Conservation (phyloP, 2,329 filamentous ascomycete genomes). For the Westerdykella sp. region DNA sequence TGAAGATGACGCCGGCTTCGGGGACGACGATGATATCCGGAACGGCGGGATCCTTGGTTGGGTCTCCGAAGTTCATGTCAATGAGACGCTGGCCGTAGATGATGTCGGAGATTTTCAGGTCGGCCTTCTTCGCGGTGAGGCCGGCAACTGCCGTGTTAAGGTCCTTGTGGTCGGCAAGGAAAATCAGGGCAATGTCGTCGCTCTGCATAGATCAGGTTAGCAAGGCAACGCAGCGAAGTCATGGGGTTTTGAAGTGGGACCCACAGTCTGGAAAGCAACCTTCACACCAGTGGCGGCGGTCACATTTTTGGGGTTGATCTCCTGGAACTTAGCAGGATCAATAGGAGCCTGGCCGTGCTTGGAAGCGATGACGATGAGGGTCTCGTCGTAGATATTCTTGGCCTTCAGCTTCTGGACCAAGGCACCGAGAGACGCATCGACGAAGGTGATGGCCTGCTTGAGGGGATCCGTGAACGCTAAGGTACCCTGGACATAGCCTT, state of each 20-base stretch:
- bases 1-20: slow-evolving; percentile 23
- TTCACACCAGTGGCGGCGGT: slow-evolving; percentile 13
- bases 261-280: slow-evolving; percentile 5
- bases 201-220: too few relatives aligned
- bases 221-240: too few relatives aligned
- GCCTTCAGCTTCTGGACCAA: slow-evolving; percentile 18
- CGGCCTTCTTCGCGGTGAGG: slow-evolving; percentile 11
- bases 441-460: slow-evolving; percentile 21
- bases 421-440: slow-evolving; percentile 22
- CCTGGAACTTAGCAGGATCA: slow-evolving; percentile 15
- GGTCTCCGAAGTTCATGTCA: slow-evolving; percentile 23
- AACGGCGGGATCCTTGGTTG: slow-evolving; percentile 19
- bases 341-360: slow-evolving; percentile 28
- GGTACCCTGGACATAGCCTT: slow-evolving; percentile 11
- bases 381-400: slow-evolving; percentile 20
- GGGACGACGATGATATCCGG: slow-evolving; percentile 26
- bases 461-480: slow-evolving; percentile 13
- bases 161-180: slow-evolving; percentile 15
- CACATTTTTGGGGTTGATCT: slow-evolving; percentile 12
- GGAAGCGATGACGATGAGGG: slow-evolving; percentile 20
- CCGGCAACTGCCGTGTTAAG: slow-evolving; percentile 14
- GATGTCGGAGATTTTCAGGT: slow-evolving; percentile 16
- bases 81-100: too few relatives aligned
- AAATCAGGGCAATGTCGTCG: slow-evolving; percentile 26
- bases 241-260: not conserved